A percentile compares a stretch with the other conserved stretches of the same genome.
Evolutionary conservation across 2,329 filamentous ascomycete genomes (phyloP).

Genomic region (Penicillium oxalicum): DNA sequence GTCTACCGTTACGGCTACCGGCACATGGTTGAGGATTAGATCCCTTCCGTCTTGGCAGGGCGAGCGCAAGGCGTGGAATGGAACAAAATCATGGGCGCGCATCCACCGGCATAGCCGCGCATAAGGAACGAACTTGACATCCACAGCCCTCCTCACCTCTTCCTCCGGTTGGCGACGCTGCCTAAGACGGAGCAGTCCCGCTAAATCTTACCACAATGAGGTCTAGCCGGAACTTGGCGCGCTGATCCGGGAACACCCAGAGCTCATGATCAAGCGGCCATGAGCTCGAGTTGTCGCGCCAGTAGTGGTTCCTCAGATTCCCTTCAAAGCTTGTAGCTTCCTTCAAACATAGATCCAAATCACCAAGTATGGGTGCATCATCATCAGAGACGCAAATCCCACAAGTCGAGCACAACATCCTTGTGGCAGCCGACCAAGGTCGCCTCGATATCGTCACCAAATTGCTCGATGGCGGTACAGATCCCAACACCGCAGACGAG

Average conservation of each 20-base stretch:
- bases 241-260: background rate
- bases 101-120: no score
- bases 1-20: no score
- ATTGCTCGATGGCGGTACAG: constrained; percentile 3
- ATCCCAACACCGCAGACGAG: constrained; percentile 7
- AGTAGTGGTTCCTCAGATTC: background rate
- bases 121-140: no score
- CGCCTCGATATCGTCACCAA: constrained; percentile 4
- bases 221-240: background rate
- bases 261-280: no score
- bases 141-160: no score
- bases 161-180: no score
- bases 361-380: background rate
- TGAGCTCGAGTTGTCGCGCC: no score
- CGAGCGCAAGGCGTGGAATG: no score
- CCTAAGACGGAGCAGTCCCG: background rate
- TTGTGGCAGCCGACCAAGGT: constrained; percentile 4
- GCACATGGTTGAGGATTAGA: no score
- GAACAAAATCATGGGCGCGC: no score
- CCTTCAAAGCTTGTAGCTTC: background rate
- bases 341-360: background rate
- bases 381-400: background rate
- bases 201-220: background rate
- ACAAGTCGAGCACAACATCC: background rate
- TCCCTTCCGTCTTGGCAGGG: no score